Base-by-base conservation (phyloP, 345 rosid species). In the Angophora floribunda region DNA sequence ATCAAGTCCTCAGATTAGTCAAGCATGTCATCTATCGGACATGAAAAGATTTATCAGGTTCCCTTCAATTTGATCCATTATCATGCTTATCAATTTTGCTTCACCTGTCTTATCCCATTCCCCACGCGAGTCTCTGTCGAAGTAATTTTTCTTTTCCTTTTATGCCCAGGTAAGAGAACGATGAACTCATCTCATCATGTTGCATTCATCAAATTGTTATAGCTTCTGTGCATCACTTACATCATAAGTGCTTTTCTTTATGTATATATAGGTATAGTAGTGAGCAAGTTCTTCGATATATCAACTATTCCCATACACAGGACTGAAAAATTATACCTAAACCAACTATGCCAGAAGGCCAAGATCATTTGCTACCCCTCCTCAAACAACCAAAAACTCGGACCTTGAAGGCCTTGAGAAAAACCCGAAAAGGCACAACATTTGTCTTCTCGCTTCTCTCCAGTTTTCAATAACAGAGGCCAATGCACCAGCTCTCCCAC, bases 361-460 rank as follows among this genome's bases (percentile, higher is more conserved):
- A 53, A 53, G 59, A 53, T 53, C 59, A 19, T 19, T 19, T 53
- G 59, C 26, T 88, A 95, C 93, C 53, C 92, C 92, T 22, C 94
- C 96, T 1, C 9, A 53, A 87, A 86, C 91, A 88, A 7, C 92
- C 90, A 0, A 95, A 93, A 90, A 93, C 93, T 16, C 92, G 89
- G 67, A 86, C 90, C 82, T 90, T 89, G 63, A 93, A 89, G 85
- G 90, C 89, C 13, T 52, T 90, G 22, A 92, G 95, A 67, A 94
- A 93, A 87, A 91, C 96, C 61, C 93, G 93, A 85, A 93, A 94
- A 2, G 94, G 96, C 13, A 93, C 97, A 0, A 95, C 93, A 51
- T 92, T 96, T 65, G 88, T 94, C 17, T 94, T 95, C 89, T 96
- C 91, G 86, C 86, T 95, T 57, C 63, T 95, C 96, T 53, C 98